Evolutionary conservation across 768 basidiomycete genomes (phyloP).

Genomic region (Mycena chlorophos): DNA sequence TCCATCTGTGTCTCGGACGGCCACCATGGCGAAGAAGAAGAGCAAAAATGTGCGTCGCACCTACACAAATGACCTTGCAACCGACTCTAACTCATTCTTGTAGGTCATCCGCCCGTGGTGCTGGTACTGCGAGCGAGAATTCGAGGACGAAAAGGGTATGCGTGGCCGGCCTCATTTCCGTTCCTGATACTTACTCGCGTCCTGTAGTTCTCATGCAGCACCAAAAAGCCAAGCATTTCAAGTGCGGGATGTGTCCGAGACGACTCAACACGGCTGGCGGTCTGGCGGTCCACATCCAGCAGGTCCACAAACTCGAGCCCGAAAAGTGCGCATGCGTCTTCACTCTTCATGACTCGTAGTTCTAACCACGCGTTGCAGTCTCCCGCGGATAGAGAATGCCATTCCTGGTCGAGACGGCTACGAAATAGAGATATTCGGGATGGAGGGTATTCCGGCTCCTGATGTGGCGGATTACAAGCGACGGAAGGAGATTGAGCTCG

Average conservation of each 20-base stretch:
- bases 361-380: constrained; percentile 39
- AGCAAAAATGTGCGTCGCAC: constrained; percentile 49
- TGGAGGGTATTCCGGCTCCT: constrained; percentile 96
- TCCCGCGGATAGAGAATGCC: constrained; percentile 94
- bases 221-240: constrained; percentile 99
- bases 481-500: constrained; percentile 91
- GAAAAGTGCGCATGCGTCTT: constrained; percentile 61
- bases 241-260: constrained; percentile 93
- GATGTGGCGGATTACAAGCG: constrained; percentile 96
- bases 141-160: constrained; percentile 97
- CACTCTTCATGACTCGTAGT: neutral
- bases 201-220: constrained; percentile 91
- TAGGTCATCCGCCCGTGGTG: constrained; percentile 92
- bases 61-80: no score
- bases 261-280: constrained; percentile 97
- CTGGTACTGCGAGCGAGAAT: constrained; percentile 99
- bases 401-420: constrained; percentile 96
- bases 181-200: neutral
- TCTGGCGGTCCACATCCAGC: constrained; percentile 95
- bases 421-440: constrained; percentile 98
- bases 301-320: constrained; percentile 98
- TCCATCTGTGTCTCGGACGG: neutral
- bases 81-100: constrained; percentile 8
- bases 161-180: constrained; percentile 14
- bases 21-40: constrained; percentile 58